Evolutionary conservation across 768 basidiomycete species (phyloP), one percentile per base, ranked within the genome.

Genomic region (Leucosporidium scottii): DNA sequence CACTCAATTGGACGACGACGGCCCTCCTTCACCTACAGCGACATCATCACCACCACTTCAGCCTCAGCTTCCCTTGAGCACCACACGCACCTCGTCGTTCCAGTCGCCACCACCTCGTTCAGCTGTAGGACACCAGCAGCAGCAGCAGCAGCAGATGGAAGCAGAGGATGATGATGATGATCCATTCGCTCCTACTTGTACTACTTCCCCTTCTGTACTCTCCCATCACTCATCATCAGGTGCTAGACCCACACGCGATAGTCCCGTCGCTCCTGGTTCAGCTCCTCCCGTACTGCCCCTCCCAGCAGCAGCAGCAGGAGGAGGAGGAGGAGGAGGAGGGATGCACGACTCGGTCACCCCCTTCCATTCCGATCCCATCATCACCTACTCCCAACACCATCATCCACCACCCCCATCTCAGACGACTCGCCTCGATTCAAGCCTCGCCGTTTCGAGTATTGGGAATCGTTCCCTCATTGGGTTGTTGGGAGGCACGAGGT

Each of bases 381-480:
- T 44, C 39, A 58, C 34, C n/a, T 36, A 15, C 23, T 36, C n/a
- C n/a, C 34, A n/a, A n/a, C n/a, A n/a, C 56, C 56, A n/a, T 23
- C 17, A 12, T 17, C 28, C 7, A 1, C 23, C 53, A 54, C 53
- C 50, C 50, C 6, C 48, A 49, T 10, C 50, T 5, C 23, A n/a
- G n/a, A 8, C 6, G 25, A 28, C 53, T 17, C 53, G 27, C 23
- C 21, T 53, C 51, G 51, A 53, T 3, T 7, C 23, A 7, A 44
- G 59, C 9, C 15, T 65, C 2, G 34, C 54, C n/a, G 62, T 65
- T 39, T 50, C 48, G 10, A 25, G 49, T 23, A 67, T 71, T 5
- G 70, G 70, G 17, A 62, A 57, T 15, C 30, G 64, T 21, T 66
- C 64, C 57, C 18, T 71, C 21, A 71, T 71, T 66, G 67, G 67